Base-by-base conservation (phyloP, 1,139 yeast genomes). In the Casaregolazyma lundiana region DNA sequence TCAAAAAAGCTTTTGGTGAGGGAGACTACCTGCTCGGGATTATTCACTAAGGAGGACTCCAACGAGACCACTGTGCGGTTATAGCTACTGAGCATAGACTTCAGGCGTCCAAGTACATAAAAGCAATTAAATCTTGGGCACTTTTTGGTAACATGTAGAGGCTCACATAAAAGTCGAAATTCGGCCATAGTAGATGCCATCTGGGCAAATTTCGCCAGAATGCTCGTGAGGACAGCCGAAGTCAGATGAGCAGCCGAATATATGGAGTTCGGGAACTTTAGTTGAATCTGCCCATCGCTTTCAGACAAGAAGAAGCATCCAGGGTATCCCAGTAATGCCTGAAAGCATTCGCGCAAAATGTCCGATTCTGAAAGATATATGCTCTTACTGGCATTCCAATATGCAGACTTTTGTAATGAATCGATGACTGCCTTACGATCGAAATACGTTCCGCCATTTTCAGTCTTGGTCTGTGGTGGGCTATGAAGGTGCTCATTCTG, bases 271-370 rank as follows among this genome's bases (percentile, higher is more conserved):
- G 32, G 32, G 11, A 26, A 26, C 15, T 26, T n/a, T 2, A 26
- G 15, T 26, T 7, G 32, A 3, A 26, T 15, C 13, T 26, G 32
- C 4, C 32, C 32, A 26, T 7, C 15, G 11, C 13, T 26, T 5
- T 11, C 21, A 9, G 32, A 15, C 4, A 13, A 17, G 26, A 54
- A 53, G 6, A 54, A 26, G 4, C 21, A 9, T 9, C 44, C 41
- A 2, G 51, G 51, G 20, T 48, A 43, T 3, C 60, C 60, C 24
- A 51, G 37, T 22, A 55, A 38, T 9, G 51, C 50, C 8, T 47
- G 35, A 6, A 53, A 5, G 15, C 50, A 35, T 41, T 56, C 60
- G n/a, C 58, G 50, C 8, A 50, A 35, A 6, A 49, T 44, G 29
- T 56, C 55, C 6, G 53, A 41, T 20, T 48, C 52, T 4, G 54